A percentile compares a stretch with the other conserved stretches of the same genome.
Conservation (phyloP, 495 filamentous ascomycete species). For the Aspergillus avenaceus region DNA sequence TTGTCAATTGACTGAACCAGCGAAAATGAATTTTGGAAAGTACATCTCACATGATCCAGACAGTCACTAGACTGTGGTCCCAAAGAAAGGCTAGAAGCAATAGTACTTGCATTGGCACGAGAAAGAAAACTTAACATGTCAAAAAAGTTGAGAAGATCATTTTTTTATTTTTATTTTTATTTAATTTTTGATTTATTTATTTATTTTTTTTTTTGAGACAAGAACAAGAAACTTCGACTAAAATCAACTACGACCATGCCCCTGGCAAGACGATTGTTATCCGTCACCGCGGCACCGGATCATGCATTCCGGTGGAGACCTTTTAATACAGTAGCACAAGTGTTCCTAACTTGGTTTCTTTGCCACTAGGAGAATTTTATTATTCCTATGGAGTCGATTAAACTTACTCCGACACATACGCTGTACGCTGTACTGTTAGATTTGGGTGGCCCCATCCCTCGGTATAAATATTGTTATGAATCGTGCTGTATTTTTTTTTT, state of each 20-base stretch:
- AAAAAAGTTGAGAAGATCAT: background rate
- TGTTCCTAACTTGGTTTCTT: background rate
- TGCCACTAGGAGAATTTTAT: conserved; percentile 4
- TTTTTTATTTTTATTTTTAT: background rate
- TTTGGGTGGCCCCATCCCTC: no score
- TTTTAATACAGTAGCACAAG: background rate
- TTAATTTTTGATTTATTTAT: background rate
- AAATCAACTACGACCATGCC: conserved; percentile 14
- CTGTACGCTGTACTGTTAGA: background rate
- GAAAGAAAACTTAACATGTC: background rate
- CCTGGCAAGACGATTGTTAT: conserved; percentile 22
- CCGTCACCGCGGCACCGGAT: conserved; percentile 41
- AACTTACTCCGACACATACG: no score
- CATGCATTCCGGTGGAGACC: conserved; percentile 28
- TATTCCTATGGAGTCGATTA: background rate
- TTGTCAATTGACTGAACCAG: background rate
- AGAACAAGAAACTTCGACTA: conserved; percentile 6
- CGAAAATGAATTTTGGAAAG: background rate
- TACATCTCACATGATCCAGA: background rate
- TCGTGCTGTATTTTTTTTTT: background rate
- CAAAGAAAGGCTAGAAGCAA: background rate
- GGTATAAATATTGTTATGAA: no score
- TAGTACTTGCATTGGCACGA: background rate
- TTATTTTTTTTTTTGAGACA: conserved; percentile 1
- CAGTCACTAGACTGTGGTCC: background rate